Conservation (phyloP, 192 early-diverging fungal species). For the Dissophora globulifera region DNA sequence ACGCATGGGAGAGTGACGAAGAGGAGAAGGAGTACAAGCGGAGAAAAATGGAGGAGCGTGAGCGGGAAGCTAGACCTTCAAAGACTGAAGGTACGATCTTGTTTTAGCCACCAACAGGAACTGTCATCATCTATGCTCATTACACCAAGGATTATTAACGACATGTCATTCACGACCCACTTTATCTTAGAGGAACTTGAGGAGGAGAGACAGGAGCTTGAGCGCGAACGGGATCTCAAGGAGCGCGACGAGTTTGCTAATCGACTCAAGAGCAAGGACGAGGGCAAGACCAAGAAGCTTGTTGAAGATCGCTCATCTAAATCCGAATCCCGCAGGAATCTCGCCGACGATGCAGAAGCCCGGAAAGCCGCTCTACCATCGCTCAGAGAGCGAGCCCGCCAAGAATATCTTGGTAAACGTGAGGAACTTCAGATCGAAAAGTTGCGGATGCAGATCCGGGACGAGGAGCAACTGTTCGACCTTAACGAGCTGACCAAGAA, state of each 20-base stretch:
- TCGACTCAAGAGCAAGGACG: constrained; percentile 83
- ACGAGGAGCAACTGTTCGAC: constrained; percentile 88
- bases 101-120: not conserved
- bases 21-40: constrained; percentile 66
- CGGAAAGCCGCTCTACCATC: constrained; percentile 75
- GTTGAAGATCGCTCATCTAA: constrained; percentile 79
- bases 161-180: not conserved
- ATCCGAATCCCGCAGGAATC: constrained; percentile 71
- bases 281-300: constrained; percentile 81
- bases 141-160: not conserved
- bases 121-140: not conserved
- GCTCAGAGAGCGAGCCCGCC: constrained; percentile 88
- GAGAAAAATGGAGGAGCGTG: constrained; percentile 43
- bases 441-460: constrained; percentile 79
- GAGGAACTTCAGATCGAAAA: constrained; percentile 85
- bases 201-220: constrained; percentile 58
- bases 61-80: constrained; percentile 17
- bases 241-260: constrained; percentile 94
- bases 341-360: constrained; percentile 85
- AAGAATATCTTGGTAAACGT: constrained; percentile 90
- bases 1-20: constrained; percentile 66
- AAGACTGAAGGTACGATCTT: constrained; percentile 34
- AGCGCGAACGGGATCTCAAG: constrained; percentile 74
- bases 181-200: constrained; percentile 56
- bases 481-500: constrained; percentile 77